Evolutionary conservation across 2,329 filamentous ascomycete genomes (phyloP).

Genomic region (Ophiostoma perfectum): DNA sequence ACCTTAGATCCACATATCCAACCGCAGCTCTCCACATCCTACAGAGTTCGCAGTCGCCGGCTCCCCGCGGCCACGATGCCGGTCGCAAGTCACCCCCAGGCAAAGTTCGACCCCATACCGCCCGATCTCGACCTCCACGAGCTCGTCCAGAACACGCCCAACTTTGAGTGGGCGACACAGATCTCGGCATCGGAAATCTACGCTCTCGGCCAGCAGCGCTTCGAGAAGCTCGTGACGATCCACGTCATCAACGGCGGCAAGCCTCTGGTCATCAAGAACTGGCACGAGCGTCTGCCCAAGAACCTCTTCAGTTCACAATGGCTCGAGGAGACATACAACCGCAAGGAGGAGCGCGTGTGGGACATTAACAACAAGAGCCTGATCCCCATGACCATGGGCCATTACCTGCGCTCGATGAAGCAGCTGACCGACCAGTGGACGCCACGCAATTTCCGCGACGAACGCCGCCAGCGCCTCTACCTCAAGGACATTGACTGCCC

Average conservation of each 20-base stretch:
- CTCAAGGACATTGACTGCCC: slow-evolving; percentile 97
- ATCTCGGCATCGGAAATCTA: slow-evolving; percentile 75
- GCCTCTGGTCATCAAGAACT: slow-evolving; percentile 86
- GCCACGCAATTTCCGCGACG: slow-evolving; percentile 68
- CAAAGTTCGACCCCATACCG: slow-evolving; percentile 85
- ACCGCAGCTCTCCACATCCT: too few relatives aligned
- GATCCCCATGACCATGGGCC: slow-evolving; percentile 78
- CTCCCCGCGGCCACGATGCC: neutral
- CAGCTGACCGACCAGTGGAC: slow-evolving; percentile 79
- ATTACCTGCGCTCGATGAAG: slow-evolving; percentile 85
- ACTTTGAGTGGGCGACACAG: slow-evolving; percentile 81
- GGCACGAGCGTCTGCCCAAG: slow-evolving; percentile 67
- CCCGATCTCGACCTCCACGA: slow-evolving; percentile 73
- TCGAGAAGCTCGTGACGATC: slow-evolving; percentile 77
- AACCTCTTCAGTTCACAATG: slow-evolving; percentile 75
- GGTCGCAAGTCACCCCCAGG: slow-evolving; percentile 59
- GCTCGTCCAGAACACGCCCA: slow-evolving; percentile 71
- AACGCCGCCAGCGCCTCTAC: slow-evolving; percentile 79
- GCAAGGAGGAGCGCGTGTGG: slow-evolving; percentile 77
- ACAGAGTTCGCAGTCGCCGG: too few relatives aligned
- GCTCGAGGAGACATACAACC: slow-evolving; percentile 72
- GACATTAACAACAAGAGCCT: slow-evolving; percentile 69
- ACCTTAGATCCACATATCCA: too few relatives aligned
- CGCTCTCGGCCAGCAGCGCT: slow-evolving; percentile 67
- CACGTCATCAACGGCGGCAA: slow-evolving; percentile 82